Conservation (phyloP, 148 eudicot genomes). For the Persicaria tinctoria region DNA sequence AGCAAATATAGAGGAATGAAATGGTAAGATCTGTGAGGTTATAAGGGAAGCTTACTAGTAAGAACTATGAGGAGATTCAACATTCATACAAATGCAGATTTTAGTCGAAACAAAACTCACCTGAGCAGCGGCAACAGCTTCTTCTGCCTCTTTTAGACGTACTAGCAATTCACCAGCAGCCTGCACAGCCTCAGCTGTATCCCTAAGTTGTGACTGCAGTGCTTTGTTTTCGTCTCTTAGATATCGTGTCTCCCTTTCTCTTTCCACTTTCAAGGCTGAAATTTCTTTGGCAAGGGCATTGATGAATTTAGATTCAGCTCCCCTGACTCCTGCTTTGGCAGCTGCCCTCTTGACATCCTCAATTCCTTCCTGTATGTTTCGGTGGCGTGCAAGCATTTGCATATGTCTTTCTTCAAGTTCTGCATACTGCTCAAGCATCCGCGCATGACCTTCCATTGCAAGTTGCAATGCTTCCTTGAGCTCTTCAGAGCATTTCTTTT, state of each 20-base stretch:
- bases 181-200: constrained; percentile 95
- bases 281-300: constrained; percentile 85
- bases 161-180: constrained; percentile 98
- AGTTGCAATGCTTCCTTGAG: constrained; percentile 87
- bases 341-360: constrained; percentile 95
- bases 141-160: constrained; percentile 94
- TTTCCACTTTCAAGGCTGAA: constrained; percentile 77
- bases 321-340: constrained; percentile 73
- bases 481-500: constrained; percentile 82
- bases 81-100: background rate
- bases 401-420: constrained; percentile 90
- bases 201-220: constrained; percentile 83
- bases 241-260: constrained; percentile 73
- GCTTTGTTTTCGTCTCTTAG: constrained; percentile 79
- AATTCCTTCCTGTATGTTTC: constrained; percentile 75
- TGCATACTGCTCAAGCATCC: constrained; percentile 95
- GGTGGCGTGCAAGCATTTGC: constrained; percentile 66
- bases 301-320: constrained; percentile 82
- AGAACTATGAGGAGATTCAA: background rate
- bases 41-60: background rate
- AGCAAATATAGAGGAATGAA: too few species aligned
- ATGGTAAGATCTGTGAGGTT: too few species aligned
- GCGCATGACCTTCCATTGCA: constrained; percentile 96
- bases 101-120: constrained; percentile 27
- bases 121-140: constrained; percentile 75